phyloP scores from a whole-genome alignment of 1,139 yeast genomes.

The Candida sanyaensis region DNA sequence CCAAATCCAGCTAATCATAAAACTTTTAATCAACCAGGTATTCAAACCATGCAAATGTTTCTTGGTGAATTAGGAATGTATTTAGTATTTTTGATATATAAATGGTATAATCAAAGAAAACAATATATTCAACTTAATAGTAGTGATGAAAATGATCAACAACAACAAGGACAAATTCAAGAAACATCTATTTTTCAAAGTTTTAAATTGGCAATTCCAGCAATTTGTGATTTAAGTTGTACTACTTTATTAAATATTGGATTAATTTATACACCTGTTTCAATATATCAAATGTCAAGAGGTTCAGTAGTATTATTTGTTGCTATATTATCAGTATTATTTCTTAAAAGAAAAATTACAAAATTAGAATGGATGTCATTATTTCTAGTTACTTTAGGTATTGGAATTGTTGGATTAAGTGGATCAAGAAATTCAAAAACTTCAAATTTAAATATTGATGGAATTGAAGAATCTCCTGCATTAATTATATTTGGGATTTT shows the following conservation, averaged over 20 bases:
- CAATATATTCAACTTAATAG: conserved; percentile 22
- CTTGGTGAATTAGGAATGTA: conserved; percentile 65
- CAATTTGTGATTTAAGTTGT: conserved; percentile 70
- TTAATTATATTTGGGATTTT: conserved; percentile 54
- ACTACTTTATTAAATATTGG: conserved; percentile 82
- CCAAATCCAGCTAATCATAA: conserved; percentile 40
- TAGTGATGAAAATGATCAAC: background rate
- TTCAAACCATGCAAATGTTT: conserved; percentile 83
- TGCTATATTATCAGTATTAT: conserved; percentile 67
- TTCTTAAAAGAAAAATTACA: conserved; percentile 57
- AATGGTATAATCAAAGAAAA: conserved; percentile 22
- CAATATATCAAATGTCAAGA: conserved; percentile 82
- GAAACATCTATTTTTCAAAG: conserved; percentile 24
- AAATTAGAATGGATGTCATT: conserved; percentile 72
- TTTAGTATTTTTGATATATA: conserved; percentile 38
- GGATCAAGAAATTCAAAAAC: conserved; percentile 38
- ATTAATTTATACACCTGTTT: conserved; percentile 74
- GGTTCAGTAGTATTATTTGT: conserved; percentile 80
- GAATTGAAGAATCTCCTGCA: conserved; percentile 15
- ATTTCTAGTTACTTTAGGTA: conserved; percentile 62
- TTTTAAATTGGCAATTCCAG: conserved; percentile 54
- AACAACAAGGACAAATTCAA: conserved; percentile 7
- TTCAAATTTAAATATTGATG: conserved; percentile 5
- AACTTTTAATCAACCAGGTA: conserved; percentile 73
- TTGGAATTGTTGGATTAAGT: conserved; percentile 72